Percentiles rank a stretch among this genome's conserved stretches.
Conservation (phyloP, 768 basidiomycete genomes). For the Serendipita sp. region DNA sequence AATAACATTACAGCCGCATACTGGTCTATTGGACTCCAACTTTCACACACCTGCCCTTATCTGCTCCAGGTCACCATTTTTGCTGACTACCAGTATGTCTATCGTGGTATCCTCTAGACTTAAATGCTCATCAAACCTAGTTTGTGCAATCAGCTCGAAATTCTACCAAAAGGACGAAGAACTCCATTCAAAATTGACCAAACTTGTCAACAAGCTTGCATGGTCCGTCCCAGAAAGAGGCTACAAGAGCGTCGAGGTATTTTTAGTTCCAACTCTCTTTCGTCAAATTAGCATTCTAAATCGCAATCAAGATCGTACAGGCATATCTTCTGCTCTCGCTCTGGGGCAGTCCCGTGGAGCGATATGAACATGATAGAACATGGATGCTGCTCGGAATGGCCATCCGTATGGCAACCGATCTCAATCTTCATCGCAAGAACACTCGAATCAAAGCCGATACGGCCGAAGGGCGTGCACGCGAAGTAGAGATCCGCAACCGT, state of each 20-base stretch:
- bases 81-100: constrained; percentile 75
- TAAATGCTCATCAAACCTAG: constrained; percentile 24
- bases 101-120: neutral
- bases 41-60: constrained; percentile 92
- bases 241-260: constrained; percentile 68
- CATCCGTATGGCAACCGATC: constrained; percentile 83
- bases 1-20: constrained; percentile 40
- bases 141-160: constrained; percentile 88
- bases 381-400: constrained; percentile 83
- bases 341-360: constrained; percentile 89
- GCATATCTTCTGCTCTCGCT: constrained; percentile 78
- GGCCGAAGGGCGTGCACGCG: constrained; percentile 64
- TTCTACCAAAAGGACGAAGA: constrained; percentile 75
- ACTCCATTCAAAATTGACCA: constrained; percentile 60
- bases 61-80: constrained; percentile 85
- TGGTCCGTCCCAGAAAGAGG: constrained; percentile 74
- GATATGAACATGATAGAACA: constrained; percentile 92
- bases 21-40: constrained; percentile 63
- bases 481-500: constrained; percentile 78
- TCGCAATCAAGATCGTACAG: constrained; percentile 47
- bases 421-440: constrained; percentile 88
- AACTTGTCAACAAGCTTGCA: constrained; percentile 73
- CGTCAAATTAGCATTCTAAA: constrained; percentile 13
- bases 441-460: constrained; percentile 41
- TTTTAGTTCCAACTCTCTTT: neutral